Percentiles rank a stretch among this genome's conserved stretches.
Evolutionary conservation across 2,329 filamentous ascomycete genomes (phyloP).

Genomic region (Xylariaceae sp.): DNA sequence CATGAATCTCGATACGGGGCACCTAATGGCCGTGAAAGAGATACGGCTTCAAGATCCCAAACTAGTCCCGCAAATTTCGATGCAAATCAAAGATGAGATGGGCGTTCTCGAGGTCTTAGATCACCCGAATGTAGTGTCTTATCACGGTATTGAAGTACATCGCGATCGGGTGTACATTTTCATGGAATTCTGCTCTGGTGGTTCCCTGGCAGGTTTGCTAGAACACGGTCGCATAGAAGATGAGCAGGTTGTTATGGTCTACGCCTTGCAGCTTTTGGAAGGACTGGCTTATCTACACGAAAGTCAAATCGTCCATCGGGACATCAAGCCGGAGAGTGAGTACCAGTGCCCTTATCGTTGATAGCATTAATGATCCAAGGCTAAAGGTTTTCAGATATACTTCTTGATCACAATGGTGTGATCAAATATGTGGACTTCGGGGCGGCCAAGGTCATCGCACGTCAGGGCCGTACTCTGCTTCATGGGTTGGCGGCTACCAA

Average conservation of each 20-base stretch:
- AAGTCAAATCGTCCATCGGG: slow-evolving; percentile 85
- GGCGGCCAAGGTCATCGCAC: slow-evolving; percentile 92
- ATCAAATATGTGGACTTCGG: slow-evolving; percentile 99
- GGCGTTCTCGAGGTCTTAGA: slow-evolving; percentile 90
- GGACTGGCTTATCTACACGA: slow-evolving; percentile 91
- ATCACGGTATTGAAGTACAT: slow-evolving; percentile 97
- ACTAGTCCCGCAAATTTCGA: slow-evolving; percentile 86
- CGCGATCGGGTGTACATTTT: slow-evolving; percentile 99
- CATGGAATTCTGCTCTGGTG: slow-evolving; percentile 98
- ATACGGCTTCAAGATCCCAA: slow-evolving; percentile 96
- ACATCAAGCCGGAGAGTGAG: slow-evolving; percentile 96
- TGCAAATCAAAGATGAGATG: slow-evolving; percentile 96
- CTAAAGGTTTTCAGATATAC: slow-evolving; percentile 59
- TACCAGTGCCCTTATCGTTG: slow-evolving; percentile 37
- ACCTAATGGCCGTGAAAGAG: slow-evolving; percentile 98
- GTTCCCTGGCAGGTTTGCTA: slow-evolving; percentile 79
- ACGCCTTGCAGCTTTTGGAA: slow-evolving; percentile 87
- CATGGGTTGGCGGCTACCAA: slow-evolving; percentile 55
- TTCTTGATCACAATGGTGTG: slow-evolving; percentile 94
- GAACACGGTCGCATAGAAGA: slow-evolving; percentile 97
- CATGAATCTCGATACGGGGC: slow-evolving; percentile 93
- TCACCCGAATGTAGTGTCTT: slow-evolving; percentile 95
- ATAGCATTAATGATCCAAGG: slow-evolving; percentile 14
- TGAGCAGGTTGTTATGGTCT: slow-evolving; percentile 95
- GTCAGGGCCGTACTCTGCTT: slow-evolving; percentile 82